Evolutionary conservation across 75 land plant species (phyloP), one percentile per base, ranked within the genome.

Genomic region (Pseudotsuga menziesii): DNA sequence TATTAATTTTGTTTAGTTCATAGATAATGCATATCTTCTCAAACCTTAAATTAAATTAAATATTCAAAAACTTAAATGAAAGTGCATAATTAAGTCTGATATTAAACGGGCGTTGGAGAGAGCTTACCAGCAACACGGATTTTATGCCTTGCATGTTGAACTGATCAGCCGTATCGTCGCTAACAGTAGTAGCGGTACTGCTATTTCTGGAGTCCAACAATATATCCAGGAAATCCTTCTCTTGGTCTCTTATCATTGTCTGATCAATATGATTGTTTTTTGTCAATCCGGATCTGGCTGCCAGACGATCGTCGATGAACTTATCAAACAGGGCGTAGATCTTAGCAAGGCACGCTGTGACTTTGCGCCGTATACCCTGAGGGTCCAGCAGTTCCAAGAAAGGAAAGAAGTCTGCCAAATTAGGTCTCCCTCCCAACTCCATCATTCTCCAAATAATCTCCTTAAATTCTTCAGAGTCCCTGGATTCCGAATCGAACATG

Each of bases 371-470:
- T 20, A 84, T 76, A 0, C 89, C 86, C 74, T 84, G 86, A 0
- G 81, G 83, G 35, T 87, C 86, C 54, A 87, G 36, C 81, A 82
- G 74, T 29, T 72, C 59, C 16, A 87, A 17, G n/a, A 76, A 22
- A 15, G 89, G 86, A 16, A 87, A 74, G 52, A 81, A 81, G 61
- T 87, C 89, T 0, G 89, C 81, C 29, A 81, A 63, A 22, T 87
- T 87, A 0, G 89, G 81, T 48, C 48, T 73, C 4, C 86, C 89
- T 1, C 79, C 81, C 61, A 76, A 7, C 78, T 87, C 81, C 85
- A 83, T 87, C 4, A 83, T 78, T 22, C 73, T 81, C 23, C 78
- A 69, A 23, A 76, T 76, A 27, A 75, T 64, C 58, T 78, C 58
- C 54, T 75, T 81, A 59, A 87, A 87, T 8, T 78, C 61, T 4